phyloP scores from a whole-genome alignment of 2,329 filamentous ascomycete genomes.

The Piedraia hortae region DNA sequence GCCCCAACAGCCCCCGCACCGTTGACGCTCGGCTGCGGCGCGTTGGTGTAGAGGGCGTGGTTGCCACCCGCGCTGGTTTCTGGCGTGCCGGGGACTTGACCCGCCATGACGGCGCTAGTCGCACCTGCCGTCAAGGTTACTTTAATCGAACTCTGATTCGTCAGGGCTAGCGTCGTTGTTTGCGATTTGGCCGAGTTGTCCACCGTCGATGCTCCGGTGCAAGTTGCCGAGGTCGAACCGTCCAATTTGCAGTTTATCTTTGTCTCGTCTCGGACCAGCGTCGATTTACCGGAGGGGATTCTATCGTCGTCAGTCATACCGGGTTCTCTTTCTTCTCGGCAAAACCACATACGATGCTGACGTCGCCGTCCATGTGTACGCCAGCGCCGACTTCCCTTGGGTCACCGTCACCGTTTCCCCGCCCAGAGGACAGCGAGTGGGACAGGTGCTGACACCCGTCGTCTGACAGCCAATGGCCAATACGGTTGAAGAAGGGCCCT shows the following conservation, averaged over 20 bases:
- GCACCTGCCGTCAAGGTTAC: too few species aligned
- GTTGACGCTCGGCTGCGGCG: too few species aligned
- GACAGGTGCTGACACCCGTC: slow-evolving; percentile 2
- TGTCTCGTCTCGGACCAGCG: slow-evolving; percentile 1
- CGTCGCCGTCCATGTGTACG: slow-evolving; percentile 4
- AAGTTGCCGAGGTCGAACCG: slow-evolving; percentile 4
- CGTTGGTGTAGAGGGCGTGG: too few species aligned
- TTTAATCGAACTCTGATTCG: too few species aligned
- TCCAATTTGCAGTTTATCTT: slow-evolving; percentile 7
- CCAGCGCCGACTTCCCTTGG: slow-evolving; percentile 8
- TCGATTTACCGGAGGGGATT: slow-evolving; percentile 1
- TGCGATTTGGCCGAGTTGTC: too few species aligned
- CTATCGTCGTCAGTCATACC: background rate
- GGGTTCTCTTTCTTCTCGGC: background rate
- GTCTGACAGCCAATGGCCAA: slow-evolving; percentile 7
- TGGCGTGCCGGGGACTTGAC: too few species aligned
- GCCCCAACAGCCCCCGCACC: too few species aligned
- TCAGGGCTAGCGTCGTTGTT: too few species aligned
- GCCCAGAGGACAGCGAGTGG: slow-evolving; percentile 5
- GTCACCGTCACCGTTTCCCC: slow-evolving; percentile 9
- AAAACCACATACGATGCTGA: slow-evolving; percentile 2
- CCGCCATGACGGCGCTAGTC: too few species aligned
- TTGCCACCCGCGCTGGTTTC: too few species aligned
- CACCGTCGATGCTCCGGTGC: slow-evolving; percentile 2
- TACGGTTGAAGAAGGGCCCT: slow-evolving; percentile 6